These are phyloP conservation scores for Lactarius akahatsu DNA, from an alignment of 768 basidiomycete genomes.

Conservation along the genomic window DNA sequence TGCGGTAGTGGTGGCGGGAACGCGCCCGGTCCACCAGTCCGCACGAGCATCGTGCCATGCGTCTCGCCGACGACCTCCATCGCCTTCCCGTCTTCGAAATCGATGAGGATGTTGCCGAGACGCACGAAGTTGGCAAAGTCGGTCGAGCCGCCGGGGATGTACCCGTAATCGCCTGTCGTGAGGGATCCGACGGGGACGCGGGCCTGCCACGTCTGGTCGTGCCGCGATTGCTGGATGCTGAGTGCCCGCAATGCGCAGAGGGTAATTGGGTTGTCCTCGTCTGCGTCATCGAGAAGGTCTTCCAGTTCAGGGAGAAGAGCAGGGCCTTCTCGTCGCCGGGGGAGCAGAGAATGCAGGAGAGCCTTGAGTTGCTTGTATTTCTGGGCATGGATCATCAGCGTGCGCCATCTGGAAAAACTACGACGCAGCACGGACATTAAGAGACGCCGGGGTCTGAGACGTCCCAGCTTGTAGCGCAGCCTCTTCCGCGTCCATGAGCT, in stretches of 20 bases:
- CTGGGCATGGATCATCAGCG: constrained; percentile 1
- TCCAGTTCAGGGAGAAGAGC: constrained; percentile 20
- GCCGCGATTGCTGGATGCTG: constrained; percentile 16
- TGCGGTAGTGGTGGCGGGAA: constrained; percentile 1
- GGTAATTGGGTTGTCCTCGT: constrained; percentile 18
- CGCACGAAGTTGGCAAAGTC: constrained; percentile 24
- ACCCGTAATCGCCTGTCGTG: constrained; percentile 24
- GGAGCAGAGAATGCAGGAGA: constrained; percentile 27
- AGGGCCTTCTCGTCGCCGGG: constrained; percentile 15
- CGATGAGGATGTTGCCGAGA: constrained; percentile 23
- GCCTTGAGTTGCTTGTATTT: constrained; percentile 25
- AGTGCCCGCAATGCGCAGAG: constrained; percentile 24
- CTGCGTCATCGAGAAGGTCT: constrained; percentile 28
- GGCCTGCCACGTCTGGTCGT: constrained; percentile 25
- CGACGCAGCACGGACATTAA: constrained; percentile 7
- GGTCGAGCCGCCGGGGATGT: constrained; percentile 14
- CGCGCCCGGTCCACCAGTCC: background rate
- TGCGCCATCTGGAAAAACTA: background rate
- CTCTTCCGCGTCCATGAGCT: constrained; percentile 25
- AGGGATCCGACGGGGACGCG: constrained; percentile 19
- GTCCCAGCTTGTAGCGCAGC: constrained; percentile 7
- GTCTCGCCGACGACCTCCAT: constrained; percentile 20
- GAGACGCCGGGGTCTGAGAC: background rate
- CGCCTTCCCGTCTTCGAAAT: background rate
- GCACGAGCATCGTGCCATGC: constrained; percentile 20